phyloP scores from a whole-genome alignment of 1,284 basidiomycete species.

The Microbotryomycetes sp. region DNA sequence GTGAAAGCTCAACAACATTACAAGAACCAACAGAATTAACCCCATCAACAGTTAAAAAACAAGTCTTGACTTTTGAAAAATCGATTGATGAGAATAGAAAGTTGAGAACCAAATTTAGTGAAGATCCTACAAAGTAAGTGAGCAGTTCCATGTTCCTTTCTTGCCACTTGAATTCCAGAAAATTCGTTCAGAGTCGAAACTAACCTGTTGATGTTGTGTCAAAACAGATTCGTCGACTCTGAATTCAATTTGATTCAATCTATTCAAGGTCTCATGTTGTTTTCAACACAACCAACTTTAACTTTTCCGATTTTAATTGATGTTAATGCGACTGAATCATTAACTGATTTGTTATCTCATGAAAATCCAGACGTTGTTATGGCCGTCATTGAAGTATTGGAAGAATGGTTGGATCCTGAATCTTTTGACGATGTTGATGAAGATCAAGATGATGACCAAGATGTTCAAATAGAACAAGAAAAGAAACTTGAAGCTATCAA shows the following conservation, averaged over 20 bases:
- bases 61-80: constrained; percentile 76
- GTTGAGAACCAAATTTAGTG: constrained; percentile 72
- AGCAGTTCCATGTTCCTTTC: background rate
- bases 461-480: constrained; percentile 50
- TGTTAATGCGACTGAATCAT: constrained; percentile 59
- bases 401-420: constrained; percentile 95
- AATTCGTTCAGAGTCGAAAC: background rate
- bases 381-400: constrained; percentile 80
- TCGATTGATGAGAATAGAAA: constrained; percentile 90
- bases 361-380: constrained; percentile 92
- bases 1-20: constrained; percentile 53
- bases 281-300: constrained; percentile 76
- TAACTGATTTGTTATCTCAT: constrained; percentile 71
- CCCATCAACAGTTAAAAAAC: constrained; percentile 61
- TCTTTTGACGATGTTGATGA: constrained; percentile 70
- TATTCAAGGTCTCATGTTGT: constrained; percentile 68
- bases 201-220: background rate
- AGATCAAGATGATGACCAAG: constrained; percentile 58
- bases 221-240: constrained; percentile 86
- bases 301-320: constrained; percentile 86
- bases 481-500: constrained; percentile 28
- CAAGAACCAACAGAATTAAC: constrained; percentile 55
- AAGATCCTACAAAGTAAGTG: constrained; percentile 78
- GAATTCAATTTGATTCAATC: constrained; percentile 87
- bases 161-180: background rate